Base-by-base conservation (phyloP, 768 basidiomycete species). In the Boletus sp. region DNA sequence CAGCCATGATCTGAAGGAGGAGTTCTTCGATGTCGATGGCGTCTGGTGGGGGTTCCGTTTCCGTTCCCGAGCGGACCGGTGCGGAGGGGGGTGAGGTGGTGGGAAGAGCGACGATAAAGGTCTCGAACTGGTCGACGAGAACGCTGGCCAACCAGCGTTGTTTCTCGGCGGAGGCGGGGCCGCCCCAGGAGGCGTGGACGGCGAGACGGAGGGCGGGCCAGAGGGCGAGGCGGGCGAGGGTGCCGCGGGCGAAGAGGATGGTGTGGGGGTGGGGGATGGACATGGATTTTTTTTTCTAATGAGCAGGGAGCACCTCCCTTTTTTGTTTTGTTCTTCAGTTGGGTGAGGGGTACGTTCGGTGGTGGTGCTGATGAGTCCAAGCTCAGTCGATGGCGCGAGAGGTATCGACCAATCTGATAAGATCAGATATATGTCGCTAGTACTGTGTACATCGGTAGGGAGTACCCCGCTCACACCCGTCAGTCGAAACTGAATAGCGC, bases 181-280 rank as follows among this genome's bases (percentile, higher is more conserved):
- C 93, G 27, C 94, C 95, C 93, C 93, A 96, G 58, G 76, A 73
- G 62, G 93, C 83, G 58, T 88, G 83, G 35, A 98, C 84, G 33
- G 94, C 95, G 64, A 96, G 75, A 39, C 87, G 85, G 27, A 98
- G 81, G 3, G 86, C 90, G 42, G 90, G 82, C 95, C 95, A 98
- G 51, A 86, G 74, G 13, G 80, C 78, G 46, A 98, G 80, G 50
- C 93, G 81, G 25, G 93, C 85, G 54, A 96, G 79, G 5, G 89
- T 83, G 3, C 93, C 92, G 21, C 93, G 84, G 13, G 95, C 94
- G 62, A 97, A 95, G 53, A 91, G 80, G 40, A 91, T 66, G 11
- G 83, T 77, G 6, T 77, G 64, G 0, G 77, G 70, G 19, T 81
- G 70, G 5, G 81, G 77, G 0, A 38, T 40, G 5, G 65, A 50